Base-by-base conservation (phyloP, 768 basidiomycete genomes). In the Rhodotorula paludigena region DNA sequence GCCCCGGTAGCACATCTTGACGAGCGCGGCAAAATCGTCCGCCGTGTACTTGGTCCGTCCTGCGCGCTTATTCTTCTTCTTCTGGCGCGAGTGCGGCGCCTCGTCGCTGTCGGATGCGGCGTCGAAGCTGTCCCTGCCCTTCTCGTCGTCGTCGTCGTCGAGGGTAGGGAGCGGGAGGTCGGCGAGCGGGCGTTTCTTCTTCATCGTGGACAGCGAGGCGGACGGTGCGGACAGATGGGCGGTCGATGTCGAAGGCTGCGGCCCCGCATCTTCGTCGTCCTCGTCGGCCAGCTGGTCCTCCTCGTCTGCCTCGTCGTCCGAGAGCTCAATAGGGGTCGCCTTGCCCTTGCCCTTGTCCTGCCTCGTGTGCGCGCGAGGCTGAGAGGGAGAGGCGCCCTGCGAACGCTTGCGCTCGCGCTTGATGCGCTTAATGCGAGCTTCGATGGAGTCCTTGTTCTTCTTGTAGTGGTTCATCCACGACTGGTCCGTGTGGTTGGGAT, bases 401-500 rank as follows among this genome's bases (percentile, higher is more conserved):
- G 33, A 41, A 23, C 68, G 32, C 21, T 62, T 16, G 23, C 33
- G 5, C 36, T 58, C 3, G 15, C 66, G 48, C 28, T 35, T 28
- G 60, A 57, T 14, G 2, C 1, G 9, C 35, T 16, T 30, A n/a
- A 63, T 54, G 28, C 57, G 45, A 20, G 36, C 23, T 9, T 59
- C 45, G 60, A 63, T 54, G 28, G 47, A 56, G 0, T 58, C 45
- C 10, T 25, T 20, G 36, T 39, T 14, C 45, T 57, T 59, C 0
- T 25, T 25, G 58, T 63, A 68, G 45, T 68, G 67, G 18, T 39
- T 39, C 15, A 35, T 25, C 61, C 61, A 64, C 1, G 52, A 33
- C 32, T 41, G 38, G 2, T 12, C n/a, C 0, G 62, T 35, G 38
- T 63, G 67, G 5, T 23, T 30, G 9, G 51, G 35, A 1, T 59